Evolutionary conservation across 176 grass and related monocot genomes (phyloP).

Genomic region (Pontederia crassipes): DNA sequence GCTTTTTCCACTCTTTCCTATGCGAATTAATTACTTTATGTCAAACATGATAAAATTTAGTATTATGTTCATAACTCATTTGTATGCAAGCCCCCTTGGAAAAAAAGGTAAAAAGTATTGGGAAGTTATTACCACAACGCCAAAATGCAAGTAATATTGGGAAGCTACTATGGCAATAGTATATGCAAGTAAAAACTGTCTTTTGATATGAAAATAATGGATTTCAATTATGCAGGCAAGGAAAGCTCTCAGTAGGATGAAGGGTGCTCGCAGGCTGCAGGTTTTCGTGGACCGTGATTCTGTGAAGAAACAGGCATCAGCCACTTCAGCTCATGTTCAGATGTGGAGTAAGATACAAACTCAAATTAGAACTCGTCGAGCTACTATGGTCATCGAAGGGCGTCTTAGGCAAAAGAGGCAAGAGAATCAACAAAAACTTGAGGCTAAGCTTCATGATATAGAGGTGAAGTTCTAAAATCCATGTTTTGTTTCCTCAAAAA

Average conservation of each 20-base stretch:
- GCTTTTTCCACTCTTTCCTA: too few relatives aligned
- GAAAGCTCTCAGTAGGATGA: slow-evolving; percentile 58
- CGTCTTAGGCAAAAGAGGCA: slow-evolving; percentile 82
- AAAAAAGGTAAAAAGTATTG: too few relatives aligned
- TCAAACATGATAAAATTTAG: too few relatives aligned
- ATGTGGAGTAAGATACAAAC: slow-evolving; percentile 85
- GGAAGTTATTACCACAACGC: too few relatives aligned
- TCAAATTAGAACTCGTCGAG: slow-evolving; percentile 65
- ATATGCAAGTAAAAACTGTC: too few relatives aligned
- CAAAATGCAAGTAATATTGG: too few relatives aligned
- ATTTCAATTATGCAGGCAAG: slow-evolving; percentile 31
- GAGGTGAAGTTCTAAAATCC: slow-evolving; percentile 30
- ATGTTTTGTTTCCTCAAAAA: too few relatives aligned
- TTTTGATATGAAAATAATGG: background rate
- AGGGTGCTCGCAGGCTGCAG: slow-evolving; percentile 54
- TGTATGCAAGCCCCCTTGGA: too few relatives aligned
- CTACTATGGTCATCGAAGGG: slow-evolving; percentile 81
- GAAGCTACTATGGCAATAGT: too few relatives aligned
- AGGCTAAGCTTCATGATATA: slow-evolving; percentile 80
- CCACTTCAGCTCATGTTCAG: slow-evolving; percentile 56
- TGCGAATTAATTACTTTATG: too few relatives aligned
- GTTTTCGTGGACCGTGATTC: slow-evolving; percentile 36
- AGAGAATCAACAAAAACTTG: slow-evolving; percentile 82
- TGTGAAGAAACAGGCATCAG: slow-evolving; percentile 72
- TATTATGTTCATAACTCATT: too few relatives aligned